Evolutionary conservation across 2,329 filamentous ascomycete genomes (phyloP).

Genomic region (Endocalyx cinctus): DNA sequence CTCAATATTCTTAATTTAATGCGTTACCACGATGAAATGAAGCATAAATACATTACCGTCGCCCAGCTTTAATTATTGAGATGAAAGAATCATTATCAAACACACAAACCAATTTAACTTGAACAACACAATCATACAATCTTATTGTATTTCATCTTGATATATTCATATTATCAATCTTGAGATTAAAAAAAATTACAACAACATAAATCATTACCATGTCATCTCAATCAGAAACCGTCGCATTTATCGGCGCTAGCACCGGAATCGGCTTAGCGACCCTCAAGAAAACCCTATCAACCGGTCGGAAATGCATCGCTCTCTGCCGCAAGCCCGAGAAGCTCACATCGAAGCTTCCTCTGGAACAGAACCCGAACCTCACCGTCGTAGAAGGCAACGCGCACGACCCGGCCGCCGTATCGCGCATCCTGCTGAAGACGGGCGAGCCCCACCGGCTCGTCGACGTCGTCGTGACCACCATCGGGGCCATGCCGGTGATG

Average conservation of each 20-base stretch:
- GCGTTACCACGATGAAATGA: too few species aligned
- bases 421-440: conserved; percentile 28
- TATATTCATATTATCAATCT: neutral
- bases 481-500: conserved; percentile 36
- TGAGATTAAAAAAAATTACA: neutral
- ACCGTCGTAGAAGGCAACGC: conserved; percentile 45
- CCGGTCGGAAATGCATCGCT: conserved; percentile 42
- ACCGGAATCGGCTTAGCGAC: conserved; percentile 44
- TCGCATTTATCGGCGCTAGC: conserved; percentile 51
- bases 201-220: conserved; percentile 2
- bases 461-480: conserved; percentile 42
- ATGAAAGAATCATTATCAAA: too few species aligned
- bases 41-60: too few species aligned
- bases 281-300: conserved; percentile 42
- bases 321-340: conserved; percentile 47
- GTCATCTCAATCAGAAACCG: conserved; percentile 26
- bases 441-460: conserved; percentile 30
- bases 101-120: too few species aligned
- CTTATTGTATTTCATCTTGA: too few species aligned
- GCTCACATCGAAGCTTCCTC: conserved; percentile 34
- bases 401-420: conserved; percentile 34
- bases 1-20: too few species aligned
- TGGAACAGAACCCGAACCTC: conserved; percentile 31
- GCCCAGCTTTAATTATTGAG: too few species aligned
- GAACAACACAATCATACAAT: too few species aligned